Percentiles rank a stretch among this genome's conserved stretches.
Evolutionary conservation across 768 basidiomycete species (phyloP).

Genomic region (Mycena pura): DNA sequence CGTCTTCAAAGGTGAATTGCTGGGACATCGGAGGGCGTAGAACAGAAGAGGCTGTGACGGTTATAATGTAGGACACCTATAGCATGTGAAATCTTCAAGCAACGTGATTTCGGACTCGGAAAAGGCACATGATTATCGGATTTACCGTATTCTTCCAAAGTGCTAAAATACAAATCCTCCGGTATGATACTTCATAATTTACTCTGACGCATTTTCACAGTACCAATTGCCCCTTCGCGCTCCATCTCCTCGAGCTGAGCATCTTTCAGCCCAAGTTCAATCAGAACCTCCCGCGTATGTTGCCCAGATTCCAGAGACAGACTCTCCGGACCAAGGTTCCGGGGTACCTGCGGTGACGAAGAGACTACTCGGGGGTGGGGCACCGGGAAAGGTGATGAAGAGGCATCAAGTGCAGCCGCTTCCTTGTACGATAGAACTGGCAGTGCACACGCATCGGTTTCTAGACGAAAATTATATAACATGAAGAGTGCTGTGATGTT

Average conservation of each 20-base stretch:
- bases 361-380: conserved; percentile 57
- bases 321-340: conserved; percentile 12
- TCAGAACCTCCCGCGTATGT: conserved; percentile 61
- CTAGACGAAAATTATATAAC: conserved; percentile 40
- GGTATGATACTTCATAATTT: conserved; percentile 1
- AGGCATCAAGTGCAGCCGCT: conserved; percentile 53
- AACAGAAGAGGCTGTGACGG: neutral
- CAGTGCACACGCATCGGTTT: conserved; percentile 73
- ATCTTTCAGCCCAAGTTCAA: conserved; percentile 56
- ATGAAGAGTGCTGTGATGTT: no score
- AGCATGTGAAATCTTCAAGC: conserved; percentile 1
- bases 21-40: conserved; percentile 35
- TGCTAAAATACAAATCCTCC: neutral
- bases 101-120: no score
- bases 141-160: neutral
- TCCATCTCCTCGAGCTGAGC: conserved; percentile 47
- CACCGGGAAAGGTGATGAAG: conserved; percentile 48
- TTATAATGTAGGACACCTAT: neutral
- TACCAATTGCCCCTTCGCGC: conserved; percentile 55
- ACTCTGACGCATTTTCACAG: conserved; percentile 10
- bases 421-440: conserved; percentile 73
- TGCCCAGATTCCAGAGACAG: conserved; percentile 51
- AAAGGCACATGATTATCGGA: neutral
- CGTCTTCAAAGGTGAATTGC: conserved; percentile 69
- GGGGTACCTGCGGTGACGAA: conserved; percentile 23